These are phyloP conservation scores for Hypomontagnella submonticulosa DNA, from an alignment of 495 filamentous ascomycete species.

Conservation along the genomic window DNA sequence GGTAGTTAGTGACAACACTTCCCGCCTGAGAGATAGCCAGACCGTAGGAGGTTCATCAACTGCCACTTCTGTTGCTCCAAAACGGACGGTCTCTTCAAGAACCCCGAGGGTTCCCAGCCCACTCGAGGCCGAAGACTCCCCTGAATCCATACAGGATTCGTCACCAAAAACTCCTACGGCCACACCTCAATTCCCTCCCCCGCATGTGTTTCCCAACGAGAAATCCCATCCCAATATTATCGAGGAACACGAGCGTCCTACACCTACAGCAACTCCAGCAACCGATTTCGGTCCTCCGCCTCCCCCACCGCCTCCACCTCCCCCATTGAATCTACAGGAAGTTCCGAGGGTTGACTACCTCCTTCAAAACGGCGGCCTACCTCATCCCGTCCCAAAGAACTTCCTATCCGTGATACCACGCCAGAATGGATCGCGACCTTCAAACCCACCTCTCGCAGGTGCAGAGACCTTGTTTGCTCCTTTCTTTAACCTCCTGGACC, in stretches of 20 bases:
- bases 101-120: slow-evolving; percentile 49
- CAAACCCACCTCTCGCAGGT: slow-evolving; percentile 64
- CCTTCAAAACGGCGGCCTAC: slow-evolving; percentile 83
- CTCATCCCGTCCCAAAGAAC: slow-evolving; percentile 70
- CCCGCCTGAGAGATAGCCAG: slow-evolving; percentile 54
- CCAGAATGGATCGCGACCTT: slow-evolving; percentile 59
- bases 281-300: slow-evolving; percentile 66
- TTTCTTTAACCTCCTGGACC: slow-evolving; percentile 81
- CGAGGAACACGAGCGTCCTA: slow-evolving; percentile 41
- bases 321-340: slow-evolving; percentile 69
- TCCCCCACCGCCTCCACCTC: slow-evolving; percentile 83
- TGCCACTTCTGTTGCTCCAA: slow-evolving; percentile 74
- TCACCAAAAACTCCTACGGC: slow-evolving; percentile 68
- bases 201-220: slow-evolving; percentile 48
- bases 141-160: slow-evolving; percentile 62
- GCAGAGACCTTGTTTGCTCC: slow-evolving; percentile 80
- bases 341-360: slow-evolving; percentile 87
- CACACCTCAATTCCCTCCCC: slow-evolving; percentile 60
- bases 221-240: slow-evolving; percentile 46
- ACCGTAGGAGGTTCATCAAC: slow-evolving; percentile 43
- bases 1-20: slow-evolving; percentile 52
- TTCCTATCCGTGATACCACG: slow-evolving; percentile 68
- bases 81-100: slow-evolving; percentile 59
- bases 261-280: slow-evolving; percentile 55
- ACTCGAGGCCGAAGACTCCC: slow-evolving; percentile 55